Conservation (phyloP, 1,139 yeast species). For the Zygoascus sp. region DNA sequence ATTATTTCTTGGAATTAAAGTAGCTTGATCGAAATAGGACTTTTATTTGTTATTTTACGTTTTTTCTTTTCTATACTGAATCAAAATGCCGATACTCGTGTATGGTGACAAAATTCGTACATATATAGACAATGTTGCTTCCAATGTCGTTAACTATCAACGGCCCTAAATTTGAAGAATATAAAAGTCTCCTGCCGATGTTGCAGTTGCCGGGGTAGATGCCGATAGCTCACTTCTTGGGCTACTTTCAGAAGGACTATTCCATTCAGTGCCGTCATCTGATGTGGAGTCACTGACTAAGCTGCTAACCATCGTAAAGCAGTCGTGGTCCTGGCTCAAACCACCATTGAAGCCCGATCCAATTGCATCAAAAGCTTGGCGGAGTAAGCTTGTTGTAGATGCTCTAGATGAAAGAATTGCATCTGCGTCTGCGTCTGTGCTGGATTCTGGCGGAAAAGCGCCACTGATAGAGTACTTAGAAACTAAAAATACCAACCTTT, state of each 20-base stretch:
- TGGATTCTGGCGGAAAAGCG: background rate
- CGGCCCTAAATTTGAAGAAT: background rate
- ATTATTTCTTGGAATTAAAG: no score
- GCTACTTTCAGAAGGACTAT: background rate
- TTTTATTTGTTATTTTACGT: no score
- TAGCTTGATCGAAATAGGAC: no score
- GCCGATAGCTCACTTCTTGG: background rate
- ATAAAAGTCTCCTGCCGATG: background rate
- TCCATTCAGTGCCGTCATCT: background rate
- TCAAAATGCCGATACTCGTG: no score
- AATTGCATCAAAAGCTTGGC: background rate
- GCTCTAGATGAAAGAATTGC: background rate
- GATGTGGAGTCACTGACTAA: background rate
- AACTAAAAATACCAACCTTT: conserved; percentile 1
- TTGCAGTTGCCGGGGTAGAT: background rate
- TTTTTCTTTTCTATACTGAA: no score
- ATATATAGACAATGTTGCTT: no score
- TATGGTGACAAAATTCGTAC: no score
- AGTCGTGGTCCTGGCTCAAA: background rate
- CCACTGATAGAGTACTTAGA: background rate
- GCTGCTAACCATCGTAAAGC: background rate
- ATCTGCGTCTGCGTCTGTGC: background rate
- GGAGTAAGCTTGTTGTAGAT: background rate
- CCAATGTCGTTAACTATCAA: no score
- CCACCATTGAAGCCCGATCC: background rate